Percentiles rank a stretch among this genome's conserved stretches.
phyloP scores from a whole-genome alignment of 2,329 filamentous ascomycete species.

The Ophiostoma montium region DNA sequence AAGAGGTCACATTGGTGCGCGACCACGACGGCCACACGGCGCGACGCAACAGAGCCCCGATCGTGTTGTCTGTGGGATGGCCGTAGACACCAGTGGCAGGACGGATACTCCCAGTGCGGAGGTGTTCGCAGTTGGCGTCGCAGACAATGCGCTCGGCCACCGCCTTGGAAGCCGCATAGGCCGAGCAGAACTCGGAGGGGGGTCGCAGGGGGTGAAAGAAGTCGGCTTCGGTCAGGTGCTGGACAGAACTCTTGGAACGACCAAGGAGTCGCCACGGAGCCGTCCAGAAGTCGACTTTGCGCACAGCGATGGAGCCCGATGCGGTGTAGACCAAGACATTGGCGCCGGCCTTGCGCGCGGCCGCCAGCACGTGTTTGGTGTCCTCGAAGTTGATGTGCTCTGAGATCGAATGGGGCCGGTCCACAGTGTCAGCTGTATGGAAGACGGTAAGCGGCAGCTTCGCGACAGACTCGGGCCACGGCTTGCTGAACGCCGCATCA shows the following conservation, averaged over 20 bases:
- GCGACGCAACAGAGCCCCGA: slow-evolving; percentile 27
- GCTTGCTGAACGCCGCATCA: slow-evolving; percentile 25
- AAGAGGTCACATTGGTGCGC: slow-evolving; percentile 25
- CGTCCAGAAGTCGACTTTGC: slow-evolving; percentile 23
- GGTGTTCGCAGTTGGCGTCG: slow-evolving; percentile 18
- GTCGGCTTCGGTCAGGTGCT: slow-evolving; percentile 28
- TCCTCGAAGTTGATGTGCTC: slow-evolving; percentile 32
- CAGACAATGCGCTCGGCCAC: slow-evolving; percentile 31
- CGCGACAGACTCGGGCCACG: slow-evolving; percentile 26
- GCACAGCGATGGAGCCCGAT: slow-evolving; percentile 29
- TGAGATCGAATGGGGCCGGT: slow-evolving; percentile 29
- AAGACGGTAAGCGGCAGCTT: slow-evolving; percentile 34
- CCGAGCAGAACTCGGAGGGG: slow-evolving; percentile 27
- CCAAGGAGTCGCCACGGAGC: slow-evolving; percentile 24
- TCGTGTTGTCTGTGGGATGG: slow-evolving; percentile 31
- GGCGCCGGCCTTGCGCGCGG: slow-evolving; percentile 26
- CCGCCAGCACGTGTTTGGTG: slow-evolving; percentile 28
- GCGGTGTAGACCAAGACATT: slow-evolving; percentile 32
- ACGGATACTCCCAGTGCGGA: slow-evolving; percentile 37
- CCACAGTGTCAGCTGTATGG: slow-evolving; percentile 31
- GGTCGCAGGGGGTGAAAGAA: slow-evolving; percentile 22
- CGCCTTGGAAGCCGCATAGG: slow-evolving; percentile 34
- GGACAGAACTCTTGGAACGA: slow-evolving; percentile 24
- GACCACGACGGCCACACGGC: slow-evolving; percentile 28
- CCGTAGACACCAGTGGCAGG: slow-evolving; percentile 40